Base-by-base conservation (phyloP, 129 eudicot species). In the Saposhnikovia divaricata region DNA sequence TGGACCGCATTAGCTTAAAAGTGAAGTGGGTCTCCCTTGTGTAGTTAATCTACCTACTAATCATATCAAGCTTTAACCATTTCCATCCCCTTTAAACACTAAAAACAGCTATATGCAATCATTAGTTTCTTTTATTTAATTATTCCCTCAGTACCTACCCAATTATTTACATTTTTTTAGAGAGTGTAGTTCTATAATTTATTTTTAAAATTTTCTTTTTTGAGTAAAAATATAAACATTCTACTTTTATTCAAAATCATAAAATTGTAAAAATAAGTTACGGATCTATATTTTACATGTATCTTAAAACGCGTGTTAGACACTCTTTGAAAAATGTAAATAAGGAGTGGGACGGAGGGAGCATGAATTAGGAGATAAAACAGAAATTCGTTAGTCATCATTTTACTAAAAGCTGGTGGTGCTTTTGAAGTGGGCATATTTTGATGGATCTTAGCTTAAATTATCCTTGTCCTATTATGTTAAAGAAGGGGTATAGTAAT, bases 1-100 rank as follows among this genome's bases (percentile, higher is more conserved):
- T 25, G 42, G 19, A 78, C 48, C 57, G 81, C 81, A 78, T 61
- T 66, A 13, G 44, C 74, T 77, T 28, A 77, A 38, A 73, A 21
- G 65, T 19, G 27, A 5, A 16, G 68, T 75, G 78, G 78, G 78
- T 74, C 78, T 75, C 61, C 19, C 78, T 75, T 75, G 38, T 76
- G 34, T 51, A 50, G 59, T 37, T 76, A 25, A 50, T 76, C 70
- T 51, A 76, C 79, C 79, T 9, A 76, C 79, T 76, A 76, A 48
- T 76, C 69, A 76, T 34, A 34, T 53, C 34, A 37, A 34, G 79
- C 77, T 44, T 78, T 71, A 43, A n/a, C 47, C 28, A 47, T 19
- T 25, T n/a, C n/a, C 69, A 61, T 34, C 37, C 76, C 63, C 57
- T 59, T 47, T 9, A 21, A 37, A 72, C 42, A 68, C 73, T 4